phyloP scores from a whole-genome alignment of 1,284 basidiomycete genomes.

The Cutaneotrichosporon mucoides region DNA sequence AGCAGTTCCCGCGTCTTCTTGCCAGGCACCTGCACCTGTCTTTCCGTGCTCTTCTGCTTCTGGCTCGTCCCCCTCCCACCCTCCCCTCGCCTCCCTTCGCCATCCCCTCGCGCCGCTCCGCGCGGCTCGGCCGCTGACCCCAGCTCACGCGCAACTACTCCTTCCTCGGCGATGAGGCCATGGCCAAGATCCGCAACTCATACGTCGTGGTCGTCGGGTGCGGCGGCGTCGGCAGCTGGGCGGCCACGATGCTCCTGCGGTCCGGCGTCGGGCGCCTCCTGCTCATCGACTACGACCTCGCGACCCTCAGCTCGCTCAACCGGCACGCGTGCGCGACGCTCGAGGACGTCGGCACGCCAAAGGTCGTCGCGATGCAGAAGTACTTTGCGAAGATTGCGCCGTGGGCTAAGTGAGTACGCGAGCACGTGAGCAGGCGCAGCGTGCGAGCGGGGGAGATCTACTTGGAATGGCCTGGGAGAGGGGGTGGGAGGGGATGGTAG shows the following conservation, averaged over 20 bases:
- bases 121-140: background rate
- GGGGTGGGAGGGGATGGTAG: no score
- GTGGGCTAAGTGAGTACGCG: constrained; percentile 50
- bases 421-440: no score
- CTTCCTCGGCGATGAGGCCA: constrained; percentile 87
- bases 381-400: constrained; percentile 65
- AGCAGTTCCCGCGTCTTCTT: no score
- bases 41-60: no score
- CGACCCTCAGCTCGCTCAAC: constrained; percentile 87
- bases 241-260: constrained; percentile 85
- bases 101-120: background rate
- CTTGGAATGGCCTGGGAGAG: no score
- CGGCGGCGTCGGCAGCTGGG: constrained; percentile 95
- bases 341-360: constrained; percentile 88
- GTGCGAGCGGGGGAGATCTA: background rate
- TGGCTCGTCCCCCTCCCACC: no score
- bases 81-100: background rate
- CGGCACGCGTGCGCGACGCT: constrained; percentile 89
- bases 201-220: constrained; percentile 87
- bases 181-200: constrained; percentile 70
- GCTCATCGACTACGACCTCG: constrained; percentile 73
- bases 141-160: constrained; percentile 91
- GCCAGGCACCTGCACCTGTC: no score
- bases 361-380: constrained; percentile 77
- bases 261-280: constrained; percentile 50